phyloP scores from a whole-genome alignment of 2,329 filamentous ascomycete species.

The Trichoderma endophyticum region DNA sequence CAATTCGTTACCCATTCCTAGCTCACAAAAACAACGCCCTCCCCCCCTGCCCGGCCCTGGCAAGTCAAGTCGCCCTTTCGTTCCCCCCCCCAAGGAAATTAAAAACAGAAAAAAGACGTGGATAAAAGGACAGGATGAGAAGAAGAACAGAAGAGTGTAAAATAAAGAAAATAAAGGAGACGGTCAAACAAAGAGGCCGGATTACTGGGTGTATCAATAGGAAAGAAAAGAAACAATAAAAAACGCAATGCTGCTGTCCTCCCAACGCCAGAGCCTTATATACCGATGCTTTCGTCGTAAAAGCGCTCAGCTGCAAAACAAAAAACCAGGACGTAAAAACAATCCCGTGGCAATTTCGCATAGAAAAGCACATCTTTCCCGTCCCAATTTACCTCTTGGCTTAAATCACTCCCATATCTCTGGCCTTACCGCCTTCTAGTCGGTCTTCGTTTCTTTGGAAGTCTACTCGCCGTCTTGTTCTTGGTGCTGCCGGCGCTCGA shows the following conservation, averaged over 20 bases:
- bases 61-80: neutral
- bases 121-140: neutral
- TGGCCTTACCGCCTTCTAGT: constrained; percentile 32
- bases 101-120: neutral
- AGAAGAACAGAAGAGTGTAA: neutral
- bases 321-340: neutral
- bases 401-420: neutral
- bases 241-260: constrained; percentile 5
- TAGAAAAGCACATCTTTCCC: neutral
- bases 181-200: neutral
- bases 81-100: neutral
- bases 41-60: neutral
- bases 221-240: neutral
- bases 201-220: constrained; percentile 19
- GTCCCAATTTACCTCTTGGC: neutral
- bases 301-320: constrained; percentile 8
- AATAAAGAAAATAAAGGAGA: neutral
- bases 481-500: constrained; percentile 24
- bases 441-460: constrained; percentile 34
- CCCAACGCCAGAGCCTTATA: constrained; percentile 16
- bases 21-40: constrained; percentile 6
- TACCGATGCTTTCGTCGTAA: constrained; percentile 9
- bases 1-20: constrained; percentile 2
- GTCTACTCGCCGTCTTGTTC: constrained; percentile 28
- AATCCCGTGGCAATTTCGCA: neutral